These are phyloP conservation scores for Backusella parvicylindrica DNA, from an alignment of 192 early-diverging fungal genomes.

Conservation along the genomic window DNA sequence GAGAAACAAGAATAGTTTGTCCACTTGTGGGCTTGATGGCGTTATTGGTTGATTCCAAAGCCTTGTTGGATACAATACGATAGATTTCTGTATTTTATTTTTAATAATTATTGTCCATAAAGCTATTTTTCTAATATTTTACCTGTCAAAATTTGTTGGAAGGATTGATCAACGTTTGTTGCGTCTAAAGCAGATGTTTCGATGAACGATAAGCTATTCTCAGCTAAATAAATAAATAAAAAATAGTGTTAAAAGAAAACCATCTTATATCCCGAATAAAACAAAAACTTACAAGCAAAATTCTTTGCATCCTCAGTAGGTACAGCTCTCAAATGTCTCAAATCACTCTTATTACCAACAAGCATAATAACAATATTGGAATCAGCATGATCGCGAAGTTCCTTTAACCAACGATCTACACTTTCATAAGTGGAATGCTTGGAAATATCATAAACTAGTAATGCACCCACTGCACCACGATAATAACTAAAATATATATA, in stretches of 20 bases:
- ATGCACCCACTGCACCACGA: conserved; percentile 95
- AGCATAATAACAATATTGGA: conserved; percentile 99
- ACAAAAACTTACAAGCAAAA: conserved; percentile 77
- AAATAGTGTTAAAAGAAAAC: conserved; percentile 1
- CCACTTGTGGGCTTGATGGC: conserved; percentile 65
- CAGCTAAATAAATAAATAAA: not conserved
- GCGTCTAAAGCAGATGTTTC: conserved; percentile 98
- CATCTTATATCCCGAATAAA: not conserved
- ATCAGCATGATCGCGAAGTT: conserved; percentile 95
- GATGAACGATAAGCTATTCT: conserved; percentile 81
- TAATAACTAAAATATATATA: conserved; percentile 66
- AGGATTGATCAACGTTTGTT: conserved; percentile 95
- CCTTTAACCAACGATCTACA: conserved; percentile 97
- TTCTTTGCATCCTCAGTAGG: conserved; percentile 97
- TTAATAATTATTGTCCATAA: not conserved
- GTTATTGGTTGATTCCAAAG: conserved; percentile 79
- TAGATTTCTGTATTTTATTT: conserved; percentile 73
- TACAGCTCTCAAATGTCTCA: conserved; percentile 94
- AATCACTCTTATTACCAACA: conserved; percentile 99
- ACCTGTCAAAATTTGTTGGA: conserved; percentile 95
- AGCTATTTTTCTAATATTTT: conserved; percentile 16
- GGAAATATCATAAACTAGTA: conserved; percentile 97
- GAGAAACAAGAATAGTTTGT: conserved; percentile 64
- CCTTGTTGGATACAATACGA: conserved; percentile 96
- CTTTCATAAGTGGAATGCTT: conserved; percentile 95